Evolutionary conservation across 1,139 yeast genomes (phyloP).

Genomic region (Kluyveromyces sp.): DNA sequence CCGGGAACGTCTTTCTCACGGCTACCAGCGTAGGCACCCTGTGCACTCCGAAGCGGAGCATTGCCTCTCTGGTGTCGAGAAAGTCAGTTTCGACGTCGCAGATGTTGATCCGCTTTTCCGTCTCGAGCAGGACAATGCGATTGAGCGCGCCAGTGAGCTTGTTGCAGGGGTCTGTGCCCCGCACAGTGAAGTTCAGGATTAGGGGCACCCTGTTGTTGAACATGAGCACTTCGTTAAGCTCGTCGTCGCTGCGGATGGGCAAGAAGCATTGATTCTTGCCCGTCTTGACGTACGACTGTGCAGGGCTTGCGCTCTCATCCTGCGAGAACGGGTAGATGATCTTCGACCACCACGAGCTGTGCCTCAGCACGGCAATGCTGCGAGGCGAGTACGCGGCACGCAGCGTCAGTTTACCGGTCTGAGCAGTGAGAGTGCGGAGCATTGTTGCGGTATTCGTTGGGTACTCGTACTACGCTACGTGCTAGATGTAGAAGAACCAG

Average conservation of each 20-base stretch:
- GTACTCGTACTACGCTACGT: no score
- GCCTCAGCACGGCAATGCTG: neutral
- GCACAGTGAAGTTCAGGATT: slow-evolving; percentile 62
- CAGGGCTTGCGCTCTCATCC: slow-evolving; percentile 8
- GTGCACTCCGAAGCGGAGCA: slow-evolving; percentile 49
- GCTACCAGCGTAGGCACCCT: slow-evolving; percentile 63
- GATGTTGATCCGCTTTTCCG: slow-evolving; percentile 47
- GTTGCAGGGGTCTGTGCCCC: slow-evolving; percentile 59
- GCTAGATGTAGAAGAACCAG: no score
- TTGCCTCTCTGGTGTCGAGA: slow-evolving; percentile 52
- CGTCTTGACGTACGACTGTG: slow-evolving; percentile 22
- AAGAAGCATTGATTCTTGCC: slow-evolving; percentile 35
- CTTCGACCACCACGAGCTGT: slow-evolving; percentile 11
- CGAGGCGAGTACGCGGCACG: neutral
- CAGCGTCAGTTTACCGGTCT: neutral
- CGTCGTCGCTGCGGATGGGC: slow-evolving; percentile 44
- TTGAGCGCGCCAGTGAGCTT: slow-evolving; percentile 58
- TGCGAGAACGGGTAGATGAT: slow-evolving; percentile 10
- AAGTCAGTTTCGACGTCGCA: slow-evolving; percentile 69
- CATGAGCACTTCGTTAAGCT: slow-evolving; percentile 50
- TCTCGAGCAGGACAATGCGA: slow-evolving; percentile 46
- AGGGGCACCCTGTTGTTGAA: slow-evolving; percentile 49
- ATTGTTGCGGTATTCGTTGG: no score
- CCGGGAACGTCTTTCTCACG: slow-evolving; percentile 59
- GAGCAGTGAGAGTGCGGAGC: neutral